A percentile compares a stretch with the other conserved stretches of the same genome.
Conservation (phyloP, 2,329 filamentous ascomycete species). For the Diaporthe aspalathi region DNA sequence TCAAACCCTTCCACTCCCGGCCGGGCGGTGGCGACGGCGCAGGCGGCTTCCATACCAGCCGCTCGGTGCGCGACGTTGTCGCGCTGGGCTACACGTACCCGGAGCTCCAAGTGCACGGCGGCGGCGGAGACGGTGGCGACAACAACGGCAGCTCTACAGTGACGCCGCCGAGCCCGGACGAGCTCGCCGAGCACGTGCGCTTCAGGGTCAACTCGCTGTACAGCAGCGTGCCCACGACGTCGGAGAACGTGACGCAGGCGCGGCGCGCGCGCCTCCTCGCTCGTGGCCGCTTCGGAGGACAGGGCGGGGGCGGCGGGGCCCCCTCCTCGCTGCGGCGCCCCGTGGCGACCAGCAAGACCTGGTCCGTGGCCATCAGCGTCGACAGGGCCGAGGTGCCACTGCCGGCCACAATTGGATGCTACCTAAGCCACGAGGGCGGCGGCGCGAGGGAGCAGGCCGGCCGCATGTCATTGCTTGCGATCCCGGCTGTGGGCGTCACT, state of each 20-base stretch:
- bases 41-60: slow-evolving; percentile 55
- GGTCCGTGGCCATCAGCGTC: slow-evolving; percentile 50
- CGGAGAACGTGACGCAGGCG: slow-evolving; percentile 1
- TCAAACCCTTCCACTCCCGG: slow-evolving; percentile 61
- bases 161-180: slow-evolving; percentile 58
- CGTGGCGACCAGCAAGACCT: slow-evolving; percentile 43
- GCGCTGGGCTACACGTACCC: slow-evolving; percentile 53
- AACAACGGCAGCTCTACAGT: neutral
- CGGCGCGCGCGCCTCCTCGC: neutral
- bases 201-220: slow-evolving; percentile 67
- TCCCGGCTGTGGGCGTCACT: slow-evolving; percentile 50
- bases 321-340: neutral
- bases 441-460: slow-evolving; percentile 43
- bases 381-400: slow-evolving; percentile 52
- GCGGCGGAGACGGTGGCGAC: slow-evolving; percentile 49
- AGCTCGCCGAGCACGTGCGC: slow-evolving; percentile 71
- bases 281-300: neutral
- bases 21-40: slow-evolving; percentile 46
- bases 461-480: slow-evolving; percentile 50
- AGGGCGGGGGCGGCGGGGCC: neutral
- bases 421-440: slow-evolving; percentile 41
- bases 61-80: slow-evolving; percentile 45
- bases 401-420: slow-evolving; percentile 52
- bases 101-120: slow-evolving; percentile 40
- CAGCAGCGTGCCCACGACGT: slow-evolving; percentile 34